Evolutionary conservation across 345 rosid genomes (phyloP), one percentile per base, ranked within the genome.

Genomic region (Camelina laxa): DNA sequence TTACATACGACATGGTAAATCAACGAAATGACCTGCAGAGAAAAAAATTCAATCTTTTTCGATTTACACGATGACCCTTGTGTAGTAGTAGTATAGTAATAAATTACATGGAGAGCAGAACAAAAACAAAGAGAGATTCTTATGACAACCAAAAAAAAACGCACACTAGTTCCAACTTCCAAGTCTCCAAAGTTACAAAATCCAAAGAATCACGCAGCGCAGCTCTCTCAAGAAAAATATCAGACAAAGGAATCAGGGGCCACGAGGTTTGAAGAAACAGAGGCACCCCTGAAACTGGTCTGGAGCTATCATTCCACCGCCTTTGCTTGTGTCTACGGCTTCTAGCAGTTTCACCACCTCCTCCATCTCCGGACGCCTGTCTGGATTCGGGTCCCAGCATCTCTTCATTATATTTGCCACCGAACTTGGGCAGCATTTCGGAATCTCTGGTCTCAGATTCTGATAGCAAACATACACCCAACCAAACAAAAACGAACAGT

Each of bases 291-390:
- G 71, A 54, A 84, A 75, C 76, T 87, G 88, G 80, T 85, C 97
- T 31, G 88, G 94, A 6, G 97, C 88, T 66, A 88, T 91, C 97
- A 91, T 91, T 71, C 97, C 97, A 64, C 97, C 97, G 42, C 97
- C 97, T 81, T 84, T 91, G 87, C 88, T 88, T 38, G 91, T 88
- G 77, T 91, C 89, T 24, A 91, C 83, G 0, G 84, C 88, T 77
- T 91, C 90, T 21, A 91, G 82, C 71, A 87, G 70, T 62, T 68
- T 85, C 81, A 86, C 97, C 15, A 88, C 97, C 69, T 88, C 89
- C 5, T 83, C 87, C 97, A 91, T 91, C 67, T 88, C 91, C 20
- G 88, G 97, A 14, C 97, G 91, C 75, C 63, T 89, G 56, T 87
- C 89, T 0, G 86, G 83, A 70, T 84, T 80, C 55, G 84, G 87